Evolutionary conservation across 768 basidiomycete genomes (phyloP).

Genomic region (Leccinum imitatum): DNA sequence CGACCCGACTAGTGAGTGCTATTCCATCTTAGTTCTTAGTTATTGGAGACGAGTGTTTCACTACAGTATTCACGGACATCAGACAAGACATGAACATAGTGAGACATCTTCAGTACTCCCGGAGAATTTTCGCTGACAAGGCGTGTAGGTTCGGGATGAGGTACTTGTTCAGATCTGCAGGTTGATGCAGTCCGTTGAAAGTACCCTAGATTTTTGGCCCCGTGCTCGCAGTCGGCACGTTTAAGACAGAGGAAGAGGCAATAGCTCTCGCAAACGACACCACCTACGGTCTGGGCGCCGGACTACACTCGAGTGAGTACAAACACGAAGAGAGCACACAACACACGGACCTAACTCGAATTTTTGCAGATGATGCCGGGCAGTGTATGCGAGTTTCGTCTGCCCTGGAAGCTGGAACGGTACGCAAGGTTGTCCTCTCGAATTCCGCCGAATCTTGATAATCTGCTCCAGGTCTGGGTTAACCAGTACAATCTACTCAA

Average conservation of each 20-base stretch:
- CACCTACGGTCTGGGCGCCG: conserved; percentile 88
- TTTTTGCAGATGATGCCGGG: conserved; percentile 64
- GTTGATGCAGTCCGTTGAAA: conserved; percentile 12
- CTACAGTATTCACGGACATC: conserved; percentile 78
- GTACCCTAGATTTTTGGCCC: conserved; percentile 85
- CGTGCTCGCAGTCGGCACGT: conserved; percentile 79
- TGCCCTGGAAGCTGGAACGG: conserved; percentile 86
- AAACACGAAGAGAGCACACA: not conserved
- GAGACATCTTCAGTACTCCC: conserved; percentile 26
- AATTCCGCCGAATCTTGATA: conserved; percentile 6
- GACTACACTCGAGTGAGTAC: conserved; percentile 77
- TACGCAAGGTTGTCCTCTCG: conserved; percentile 34
- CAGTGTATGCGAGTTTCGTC: conserved; percentile 89
- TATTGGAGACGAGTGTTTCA: conserved; percentile 6
- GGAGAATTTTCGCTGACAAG: conserved; percentile 24
- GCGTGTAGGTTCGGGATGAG: conserved; percentile 32
- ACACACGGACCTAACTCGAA: conserved; percentile 3
- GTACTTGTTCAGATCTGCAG: conserved; percentile 17
- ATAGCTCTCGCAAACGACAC: conserved; percentile 85
- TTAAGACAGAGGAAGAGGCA: conserved; percentile 86
- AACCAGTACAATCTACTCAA: conserved; percentile 84
- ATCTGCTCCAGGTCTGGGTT: conserved; percentile 69
- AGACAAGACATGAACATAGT: conserved; percentile 84
- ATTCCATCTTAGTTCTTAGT: conserved; percentile 7
- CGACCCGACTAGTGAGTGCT: conserved; percentile 77